Conservation (phyloP, 331 rosid species). For the Malus hybrid region DNA sequence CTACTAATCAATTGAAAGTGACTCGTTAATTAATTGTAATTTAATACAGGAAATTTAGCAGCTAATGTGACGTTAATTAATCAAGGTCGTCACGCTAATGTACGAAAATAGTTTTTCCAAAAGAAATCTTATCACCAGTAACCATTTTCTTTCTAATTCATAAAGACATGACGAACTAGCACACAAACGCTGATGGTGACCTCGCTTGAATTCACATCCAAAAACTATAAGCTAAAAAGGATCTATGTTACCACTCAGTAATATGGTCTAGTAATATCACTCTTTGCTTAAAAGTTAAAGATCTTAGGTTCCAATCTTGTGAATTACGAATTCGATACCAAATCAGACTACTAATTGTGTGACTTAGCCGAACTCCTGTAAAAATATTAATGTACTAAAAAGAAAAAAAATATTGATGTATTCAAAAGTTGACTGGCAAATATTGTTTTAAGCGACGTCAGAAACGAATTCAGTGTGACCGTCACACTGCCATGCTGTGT, state of each 20-base stretch:
- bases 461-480: fast-evolving
- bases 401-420: too few relatives aligned
- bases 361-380: fast-evolving
- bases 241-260: too few relatives aligned
- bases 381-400: too few relatives aligned
- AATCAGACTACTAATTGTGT: too few relatives aligned
- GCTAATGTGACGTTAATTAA: not conserved
- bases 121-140: not conserved
- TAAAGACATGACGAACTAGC: not conserved
- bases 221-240: too few relatives aligned
- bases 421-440: not conserved
- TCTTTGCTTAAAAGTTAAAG: too few relatives aligned
- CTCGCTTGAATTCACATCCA: not conserved
- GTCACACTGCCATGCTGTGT: not conserved
- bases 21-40: too few relatives aligned
- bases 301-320: fast-evolving
- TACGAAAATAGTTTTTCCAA: not conserved
- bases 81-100: not conserved
- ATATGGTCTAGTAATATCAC: fast-evolving
- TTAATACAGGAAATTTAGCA: not conserved
- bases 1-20: too few relatives aligned
- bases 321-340: too few relatives aligned
- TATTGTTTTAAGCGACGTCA: too few relatives aligned
- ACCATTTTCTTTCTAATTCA: not conserved
- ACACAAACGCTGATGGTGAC: not conserved